A percentile compares a stretch with the other conserved stretches of the same genome.
phyloP scores from a whole-genome alignment of 768 basidiomycete species.

The Russula sp. region DNA sequence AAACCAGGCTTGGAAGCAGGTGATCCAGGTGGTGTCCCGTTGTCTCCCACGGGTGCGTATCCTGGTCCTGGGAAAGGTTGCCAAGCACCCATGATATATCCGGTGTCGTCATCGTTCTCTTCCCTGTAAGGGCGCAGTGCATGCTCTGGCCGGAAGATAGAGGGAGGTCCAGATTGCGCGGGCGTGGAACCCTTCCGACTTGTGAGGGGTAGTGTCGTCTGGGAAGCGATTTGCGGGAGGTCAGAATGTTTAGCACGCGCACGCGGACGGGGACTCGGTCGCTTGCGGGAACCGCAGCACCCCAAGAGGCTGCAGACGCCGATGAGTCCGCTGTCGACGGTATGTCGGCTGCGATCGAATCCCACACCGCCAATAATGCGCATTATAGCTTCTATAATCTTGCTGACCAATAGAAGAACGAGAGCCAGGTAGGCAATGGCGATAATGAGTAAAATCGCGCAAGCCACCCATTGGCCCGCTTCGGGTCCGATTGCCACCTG shows the following conservation, averaged over 20 bases:
- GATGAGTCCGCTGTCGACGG: constrained; percentile 80
- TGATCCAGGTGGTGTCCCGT: constrained; percentile 25
- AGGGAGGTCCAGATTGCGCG: constrained; percentile 54
- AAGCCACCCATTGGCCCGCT: constrained; percentile 89
- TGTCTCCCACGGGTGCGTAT: constrained; percentile 40
- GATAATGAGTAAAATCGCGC: constrained; percentile 82
- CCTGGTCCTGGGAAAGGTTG: constrained; percentile 58
- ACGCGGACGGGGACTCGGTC: constrained; percentile 20
- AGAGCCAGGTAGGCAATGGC: constrained; percentile 81
- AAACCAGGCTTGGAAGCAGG: constrained; percentile 53
- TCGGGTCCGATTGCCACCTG: constrained; percentile 81
- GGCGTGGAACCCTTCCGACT: constrained; percentile 29
- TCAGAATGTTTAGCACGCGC: constrained; percentile 22
- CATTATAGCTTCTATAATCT: constrained; percentile 75
- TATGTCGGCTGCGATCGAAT: constrained; percentile 78
- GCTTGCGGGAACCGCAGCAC: constrained; percentile 48
- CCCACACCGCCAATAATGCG: constrained; percentile 71
- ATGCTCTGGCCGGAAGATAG: constrained; percentile 74
- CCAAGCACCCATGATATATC: constrained; percentile 95
- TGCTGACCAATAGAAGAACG: constrained; percentile 73
- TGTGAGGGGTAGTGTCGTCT: constrained; percentile 18
- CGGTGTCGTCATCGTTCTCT: constrained; percentile 72
- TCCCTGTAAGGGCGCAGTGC: constrained; percentile 70
- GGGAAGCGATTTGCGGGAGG: constrained; percentile 11
- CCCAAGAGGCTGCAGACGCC: constrained; percentile 74